Percentiles rank a stretch among this genome's conserved stretches.
Evolutionary conservation across 2,329 filamentous ascomycete genomes (phyloP).

Genomic region (Talaromyces amestolkiae): DNA sequence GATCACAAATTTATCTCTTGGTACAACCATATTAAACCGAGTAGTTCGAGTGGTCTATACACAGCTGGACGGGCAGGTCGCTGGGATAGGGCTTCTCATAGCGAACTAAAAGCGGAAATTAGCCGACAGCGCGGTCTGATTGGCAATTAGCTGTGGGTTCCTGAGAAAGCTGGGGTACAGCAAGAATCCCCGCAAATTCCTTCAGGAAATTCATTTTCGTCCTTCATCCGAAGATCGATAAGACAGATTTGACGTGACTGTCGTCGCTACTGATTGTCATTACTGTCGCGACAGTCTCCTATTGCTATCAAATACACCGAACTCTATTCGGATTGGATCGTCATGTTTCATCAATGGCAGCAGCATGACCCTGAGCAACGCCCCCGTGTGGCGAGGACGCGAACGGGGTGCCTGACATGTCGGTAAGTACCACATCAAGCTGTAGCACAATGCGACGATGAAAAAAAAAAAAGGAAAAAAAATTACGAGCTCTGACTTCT

Average conservation of each 20-base stretch:
- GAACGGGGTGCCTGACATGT: constrained; percentile 17
- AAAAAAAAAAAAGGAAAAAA: too few species aligned
- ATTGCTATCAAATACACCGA: neutral
- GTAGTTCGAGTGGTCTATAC: neutral
- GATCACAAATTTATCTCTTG: neutral
- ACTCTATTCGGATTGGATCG: neutral
- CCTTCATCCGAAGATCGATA: neutral
- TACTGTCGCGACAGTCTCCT: neutral
- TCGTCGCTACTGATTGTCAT: neutral
- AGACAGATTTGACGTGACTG: neutral
- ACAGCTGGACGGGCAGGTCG: neutral
- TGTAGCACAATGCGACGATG: neutral
- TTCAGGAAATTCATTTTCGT: neutral
- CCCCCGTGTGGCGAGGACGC: constrained; percentile 14
- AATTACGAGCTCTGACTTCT: neutral
- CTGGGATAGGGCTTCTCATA: neutral
- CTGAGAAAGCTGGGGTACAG: neutral
- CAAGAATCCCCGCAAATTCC: constrained; percentile 4
- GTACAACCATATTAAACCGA: neutral
- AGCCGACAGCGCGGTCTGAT: neutral
- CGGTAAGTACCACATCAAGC: constrained; percentile 8
- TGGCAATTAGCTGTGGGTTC: neutral
- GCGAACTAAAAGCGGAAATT: constrained; percentile 5
- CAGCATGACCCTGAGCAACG: constrained; percentile 16
- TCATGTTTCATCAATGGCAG: constrained; percentile 17